phyloP scores from a whole-genome alignment of 148 eudicot genomes.

The Cornus controversa region DNA sequence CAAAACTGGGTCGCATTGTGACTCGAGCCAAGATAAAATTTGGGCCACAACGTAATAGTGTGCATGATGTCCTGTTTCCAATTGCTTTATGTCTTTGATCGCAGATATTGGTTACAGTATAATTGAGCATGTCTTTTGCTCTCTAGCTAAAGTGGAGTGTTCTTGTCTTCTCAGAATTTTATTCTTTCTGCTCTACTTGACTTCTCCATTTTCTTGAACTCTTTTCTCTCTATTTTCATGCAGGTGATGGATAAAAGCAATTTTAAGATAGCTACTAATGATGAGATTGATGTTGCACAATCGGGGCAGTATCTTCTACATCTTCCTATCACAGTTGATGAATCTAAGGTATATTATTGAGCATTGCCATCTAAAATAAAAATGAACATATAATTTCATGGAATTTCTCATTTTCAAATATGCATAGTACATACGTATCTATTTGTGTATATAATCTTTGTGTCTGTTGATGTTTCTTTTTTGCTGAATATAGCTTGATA shows the following conservation, averaged over 20 bases:
- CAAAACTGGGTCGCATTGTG: no score
- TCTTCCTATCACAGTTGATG: constrained; percentile 93
- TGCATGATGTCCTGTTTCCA: background rate
- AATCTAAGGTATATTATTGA: constrained; percentile 59
- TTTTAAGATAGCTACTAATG: constrained; percentile 80
- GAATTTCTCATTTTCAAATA: background rate
- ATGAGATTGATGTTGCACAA: constrained; percentile 88
- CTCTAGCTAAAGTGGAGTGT: background rate
- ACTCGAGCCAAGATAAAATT: no score
- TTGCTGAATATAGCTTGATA: constrained; percentile 64
- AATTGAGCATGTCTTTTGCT: background rate
- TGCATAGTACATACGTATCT: background rate
- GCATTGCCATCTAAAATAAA: background rate
- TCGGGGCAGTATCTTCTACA: constrained; percentile 88
- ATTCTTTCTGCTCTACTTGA: background rate
- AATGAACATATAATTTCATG: background rate
- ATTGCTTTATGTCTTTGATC: constrained; percentile 5
- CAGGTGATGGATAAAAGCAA: constrained; percentile 95
- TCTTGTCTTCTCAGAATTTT: background rate
- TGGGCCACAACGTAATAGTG: no score
- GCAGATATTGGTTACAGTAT: background rate
- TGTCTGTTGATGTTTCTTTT: constrained; percentile 2
- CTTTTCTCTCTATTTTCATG: constrained; percentile 3
- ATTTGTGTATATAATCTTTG: background rate
- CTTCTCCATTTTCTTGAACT: constrained; percentile 3